Percentiles rank a stretch among this genome's conserved stretches.
These are phyloP conservation scores for Articulospora tetracladia DNA, from an alignment of 495 filamentous ascomycete species.

Conservation along the genomic window DNA sequence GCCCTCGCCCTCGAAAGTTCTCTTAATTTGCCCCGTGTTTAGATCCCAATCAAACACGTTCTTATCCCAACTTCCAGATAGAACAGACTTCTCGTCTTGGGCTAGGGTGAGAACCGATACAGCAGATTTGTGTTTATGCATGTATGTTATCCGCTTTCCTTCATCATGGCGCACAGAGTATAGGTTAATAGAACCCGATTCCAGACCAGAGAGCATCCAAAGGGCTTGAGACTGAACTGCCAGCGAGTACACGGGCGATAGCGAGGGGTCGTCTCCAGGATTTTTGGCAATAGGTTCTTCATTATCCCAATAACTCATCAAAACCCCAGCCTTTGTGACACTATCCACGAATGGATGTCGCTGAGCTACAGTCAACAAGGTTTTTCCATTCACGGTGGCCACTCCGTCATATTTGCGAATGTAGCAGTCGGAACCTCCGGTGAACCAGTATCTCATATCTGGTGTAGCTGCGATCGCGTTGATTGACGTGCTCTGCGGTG, in stretches of 20 bases:
- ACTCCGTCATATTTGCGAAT: conserved; percentile 95
- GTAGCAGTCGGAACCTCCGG: conserved; percentile 89
- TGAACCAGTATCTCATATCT: conserved; percentile 95
- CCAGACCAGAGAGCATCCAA: conserved; percentile 86
- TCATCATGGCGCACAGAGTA: conserved; percentile 95
- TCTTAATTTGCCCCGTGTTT: conserved; percentile 74
- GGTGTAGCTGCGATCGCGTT: conserved; percentile 90
- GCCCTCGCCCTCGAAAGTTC: conserved; percentile 68
- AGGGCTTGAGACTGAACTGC: conserved; percentile 85
- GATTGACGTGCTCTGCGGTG: conserved; percentile 92
- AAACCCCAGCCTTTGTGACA: conserved; percentile 86
- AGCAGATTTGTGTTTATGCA: conserved; percentile 85
- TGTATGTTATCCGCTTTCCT: conserved; percentile 76
- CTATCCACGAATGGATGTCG: conserved; percentile 96
- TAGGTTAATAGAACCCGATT: conserved; percentile 88
- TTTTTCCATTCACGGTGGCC: conserved; percentile 90
- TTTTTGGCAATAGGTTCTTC: conserved; percentile 45
- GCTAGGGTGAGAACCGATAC: conserved; percentile 84
- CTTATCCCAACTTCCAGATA: conserved; percentile 98
- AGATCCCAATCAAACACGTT: conserved; percentile 92
- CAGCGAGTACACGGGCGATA: conserved; percentile 90
- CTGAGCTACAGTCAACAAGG: conserved; percentile 92
- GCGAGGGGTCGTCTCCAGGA: conserved; percentile 42
- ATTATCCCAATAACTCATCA: conserved; percentile 98
- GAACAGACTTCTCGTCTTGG: conserved; percentile 78